A percentile compares a stretch with the other conserved stretches of the same genome.
Conservation (phyloP, 2,329 filamentous ascomycete species). For the Dichotomopilus funicola region DNA sequence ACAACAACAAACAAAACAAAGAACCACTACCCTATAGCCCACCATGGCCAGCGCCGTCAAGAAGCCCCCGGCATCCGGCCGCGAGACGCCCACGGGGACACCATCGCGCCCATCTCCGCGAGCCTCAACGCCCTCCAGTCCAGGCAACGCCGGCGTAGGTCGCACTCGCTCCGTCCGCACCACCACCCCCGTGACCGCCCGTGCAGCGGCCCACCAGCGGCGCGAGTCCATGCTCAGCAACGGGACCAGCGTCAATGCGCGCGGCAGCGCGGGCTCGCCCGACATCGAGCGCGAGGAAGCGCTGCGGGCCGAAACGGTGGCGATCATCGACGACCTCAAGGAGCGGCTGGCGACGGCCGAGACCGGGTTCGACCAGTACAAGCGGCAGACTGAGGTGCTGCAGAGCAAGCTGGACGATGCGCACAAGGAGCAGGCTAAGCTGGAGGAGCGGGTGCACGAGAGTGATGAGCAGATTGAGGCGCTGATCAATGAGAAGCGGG, state of each 20-base stretch:
- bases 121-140: conserved; percentile 45
- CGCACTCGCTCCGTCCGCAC: conserved; percentile 61
- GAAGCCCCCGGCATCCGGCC: conserved; percentile 44
- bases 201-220: conserved; percentile 60
- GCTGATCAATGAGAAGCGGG: conserved; percentile 77
- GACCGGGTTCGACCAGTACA: conserved; percentile 66
- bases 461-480: conserved; percentile 75
- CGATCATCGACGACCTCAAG: conserved; percentile 76
- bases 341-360: conserved; percentile 77
- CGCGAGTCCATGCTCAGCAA: conserved; percentile 42
- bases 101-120: conserved; percentile 30
- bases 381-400: conserved; percentile 78
- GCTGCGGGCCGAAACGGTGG: conserved; percentile 70
- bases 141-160: conserved; percentile 34
- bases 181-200: conserved; percentile 64
- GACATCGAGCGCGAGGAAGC: conserved; percentile 56
- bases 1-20: no score
- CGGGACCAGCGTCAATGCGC: conserved; percentile 28
- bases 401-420: conserved; percentile 83
- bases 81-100: conserved; percentile 40
- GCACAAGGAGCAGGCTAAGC: conserved; percentile 69
- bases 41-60: conserved; percentile 48
- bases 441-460: conserved; percentile 85
- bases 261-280: conserved; percentile 34
- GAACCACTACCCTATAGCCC: no score